These are phyloP conservation scores for Raffaelea ambrosiae DNA, from an alignment of 2,329 filamentous ascomycete genomes.

Conservation along the genomic window DNA sequence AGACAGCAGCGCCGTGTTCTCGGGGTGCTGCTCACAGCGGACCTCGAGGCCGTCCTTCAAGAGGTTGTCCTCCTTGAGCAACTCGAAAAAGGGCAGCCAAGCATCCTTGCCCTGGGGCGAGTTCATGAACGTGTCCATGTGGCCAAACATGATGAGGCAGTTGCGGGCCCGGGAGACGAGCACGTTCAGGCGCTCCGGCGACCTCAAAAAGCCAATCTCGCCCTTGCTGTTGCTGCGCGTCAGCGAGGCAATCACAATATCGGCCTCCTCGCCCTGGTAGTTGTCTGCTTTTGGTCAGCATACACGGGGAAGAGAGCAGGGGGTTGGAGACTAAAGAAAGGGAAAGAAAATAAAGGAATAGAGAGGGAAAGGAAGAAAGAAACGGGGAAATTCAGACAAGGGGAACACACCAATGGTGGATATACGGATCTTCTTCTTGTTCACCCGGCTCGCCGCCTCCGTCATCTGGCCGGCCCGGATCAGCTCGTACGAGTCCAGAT, in stretches of 20 bases:
- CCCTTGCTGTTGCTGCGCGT: constrained; percentile 55
- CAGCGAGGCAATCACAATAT: constrained; percentile 61
- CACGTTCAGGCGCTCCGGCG: constrained; percentile 61
- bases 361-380: too few species aligned
- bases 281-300: too few species aligned
- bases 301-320: too few species aligned
- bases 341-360: too few species aligned
- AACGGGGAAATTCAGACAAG: too few species aligned
- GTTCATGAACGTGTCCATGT: constrained; percentile 54
- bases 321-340: too few species aligned
- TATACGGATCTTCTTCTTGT: constrained; percentile 46
- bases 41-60: constrained; percentile 55
- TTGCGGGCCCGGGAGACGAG: constrained; percentile 59
- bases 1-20: constrained; percentile 35
- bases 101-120: constrained; percentile 13
- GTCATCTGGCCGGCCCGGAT: constrained; percentile 50
- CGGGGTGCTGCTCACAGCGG: constrained; percentile 50
- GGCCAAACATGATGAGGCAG: constrained; percentile 61
- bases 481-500: constrained; percentile 41
- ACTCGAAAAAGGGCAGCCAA: constrained; percentile 51
- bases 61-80: constrained; percentile 40
- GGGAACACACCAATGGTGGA: constrained; percentile 57
- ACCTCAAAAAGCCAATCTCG: constrained; percentile 63
- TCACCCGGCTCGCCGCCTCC: constrained; percentile 37
- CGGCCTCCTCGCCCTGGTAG: constrained; percentile 69